Conservation (phyloP, 768 basidiomycete genomes). For the Dendrothele bispora region DNA sequence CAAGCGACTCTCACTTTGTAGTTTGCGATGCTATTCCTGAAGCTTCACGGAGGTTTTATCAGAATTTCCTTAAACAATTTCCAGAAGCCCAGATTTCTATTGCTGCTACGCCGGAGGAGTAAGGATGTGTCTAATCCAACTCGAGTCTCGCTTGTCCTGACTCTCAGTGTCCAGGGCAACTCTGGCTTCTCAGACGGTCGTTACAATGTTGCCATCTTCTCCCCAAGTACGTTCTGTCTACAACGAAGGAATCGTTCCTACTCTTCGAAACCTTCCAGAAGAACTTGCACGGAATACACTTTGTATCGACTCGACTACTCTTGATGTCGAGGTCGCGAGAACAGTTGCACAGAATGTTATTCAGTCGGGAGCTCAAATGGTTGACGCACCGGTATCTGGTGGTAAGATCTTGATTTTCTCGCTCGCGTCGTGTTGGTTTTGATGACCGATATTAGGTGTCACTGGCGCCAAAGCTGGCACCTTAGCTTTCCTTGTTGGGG, state of each 20-base stretch:
- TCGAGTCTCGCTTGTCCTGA: constrained; percentile 9
- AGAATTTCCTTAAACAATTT: constrained; percentile 54
- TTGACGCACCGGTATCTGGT: constrained; percentile 94
- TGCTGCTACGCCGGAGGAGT: constrained; percentile 72
- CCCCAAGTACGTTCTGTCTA: constrained; percentile 85
- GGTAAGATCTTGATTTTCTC: constrained; percentile 46
- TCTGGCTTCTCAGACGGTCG: constrained; percentile 59
- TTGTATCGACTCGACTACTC: constrained; percentile 88
- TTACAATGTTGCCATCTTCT: constrained; percentile 93
- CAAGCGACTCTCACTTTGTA: constrained; percentile 58
- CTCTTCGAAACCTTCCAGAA: constrained; percentile 50
- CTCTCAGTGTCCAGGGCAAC: constrained; percentile 49
- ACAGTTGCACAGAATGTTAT: constrained; percentile 58
- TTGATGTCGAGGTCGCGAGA: constrained; percentile 77
- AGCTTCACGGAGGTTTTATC: constrained; percentile 54
- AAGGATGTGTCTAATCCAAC: constrained; percentile 32
- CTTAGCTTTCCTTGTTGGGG: constrained; percentile 91
- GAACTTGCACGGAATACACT: constrained; percentile 45
- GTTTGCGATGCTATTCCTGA: constrained; percentile 77
- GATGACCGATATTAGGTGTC: constrained; percentile 51
- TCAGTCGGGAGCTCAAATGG: constrained; percentile 64
- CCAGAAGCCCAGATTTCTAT: constrained; percentile 61
- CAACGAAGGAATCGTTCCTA: constrained; percentile 62
- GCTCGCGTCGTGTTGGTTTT: constrained; percentile 8
- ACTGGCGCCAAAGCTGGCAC: constrained; percentile 86